Evolutionary conservation across 225 moss, liverwort and hornwort species (phyloP), one percentile per base, ranked within the genome.

Genomic region (Takakia lepidozioides): DNA sequence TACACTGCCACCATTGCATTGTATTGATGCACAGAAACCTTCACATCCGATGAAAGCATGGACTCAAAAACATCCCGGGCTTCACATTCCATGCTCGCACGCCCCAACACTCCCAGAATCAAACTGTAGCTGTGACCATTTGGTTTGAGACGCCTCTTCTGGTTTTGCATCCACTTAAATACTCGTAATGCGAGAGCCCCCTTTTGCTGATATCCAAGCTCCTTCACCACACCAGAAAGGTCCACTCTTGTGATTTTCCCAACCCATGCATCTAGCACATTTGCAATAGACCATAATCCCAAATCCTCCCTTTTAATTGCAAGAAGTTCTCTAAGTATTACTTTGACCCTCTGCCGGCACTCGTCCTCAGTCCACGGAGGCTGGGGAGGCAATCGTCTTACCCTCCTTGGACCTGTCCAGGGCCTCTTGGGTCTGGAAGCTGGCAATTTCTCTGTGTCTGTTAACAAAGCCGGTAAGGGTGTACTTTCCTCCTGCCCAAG

Each of bases 401-500:
- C 40, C 54, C 70, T 36, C 0, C 60, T 57, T 5, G 72, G 68
- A 8, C 88, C 88, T 37, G 43, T 62, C 81, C 80, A 76, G 9
- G 46, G n/a, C 28, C 52, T 72, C 59, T 65, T 65, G 4, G 44
- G n/a, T n/a, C n/a, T n/a, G n/a, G n/a, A n/a, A n/a, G n/a, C n/a
- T n/a, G n/a, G n/a, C n/a, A n/a, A n/a, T n/a, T n/a, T n/a, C n/a
- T n/a, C n/a, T n/a, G n/a, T n/a, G n/a, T n/a, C n/a, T n/a, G n/a
- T n/a, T n/a, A n/a, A n/a, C n/a, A n/a, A n/a, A n/a, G n/a, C n/a
- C n/a, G n/a, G n/a, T n/a, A n/a, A n/a, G n/a, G n/a, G n/a, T n/a
- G n/a, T n/a, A n/a, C n/a, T n/a, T n/a, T n/a, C n/a, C n/a, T 88
- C 95, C 90, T 98, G 95, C 38, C 95, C 95, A 74, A 98, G 69